A percentile compares a stretch with the other conserved stretches of the same genome.
These are phyloP conservation scores for Phlegmacium glaucopus DNA, from an alignment of 768 basidiomycete species.

Conservation along the genomic window DNA sequence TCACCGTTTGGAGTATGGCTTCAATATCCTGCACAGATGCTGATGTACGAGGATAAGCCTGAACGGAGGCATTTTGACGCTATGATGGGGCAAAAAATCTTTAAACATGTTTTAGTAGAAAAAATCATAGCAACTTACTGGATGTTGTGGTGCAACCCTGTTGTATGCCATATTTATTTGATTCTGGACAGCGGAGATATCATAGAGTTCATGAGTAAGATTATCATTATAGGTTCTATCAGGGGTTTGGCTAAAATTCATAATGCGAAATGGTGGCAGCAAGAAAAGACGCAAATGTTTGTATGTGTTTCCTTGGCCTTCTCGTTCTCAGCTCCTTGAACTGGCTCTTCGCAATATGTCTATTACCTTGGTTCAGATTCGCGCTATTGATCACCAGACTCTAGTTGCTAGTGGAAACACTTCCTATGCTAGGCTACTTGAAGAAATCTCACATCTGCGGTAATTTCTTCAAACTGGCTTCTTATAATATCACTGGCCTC, in stretches of 20 bases:
- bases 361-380: too few species aligned
- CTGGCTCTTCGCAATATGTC: neutral
- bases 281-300: neutral
- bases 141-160: neutral
- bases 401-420: too few species aligned
- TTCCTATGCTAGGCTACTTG: too few species aligned
- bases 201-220: neutral
- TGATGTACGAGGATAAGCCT: neutral
- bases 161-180: neutral
- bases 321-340: neutral
- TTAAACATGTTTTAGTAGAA: neutral
- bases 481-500: too few species aligned
- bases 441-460: too few species aligned
- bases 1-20: neutral
- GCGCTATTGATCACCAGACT: too few species aligned
- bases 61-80: constrained; percentile 4
- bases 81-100: constrained; percentile 12
- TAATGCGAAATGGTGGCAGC: neutral
- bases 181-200: neutral
- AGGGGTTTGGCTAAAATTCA: neutral
- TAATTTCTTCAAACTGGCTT: too few species aligned
- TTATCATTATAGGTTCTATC: neutral
- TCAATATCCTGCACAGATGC: neutral
- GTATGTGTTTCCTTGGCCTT: neutral
- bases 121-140: neutral